Percentiles rank a stretch among this genome's conserved stretches.
Conservation (phyloP, 768 basidiomycete genomes). For the Boletus rubroflammeus region DNA sequence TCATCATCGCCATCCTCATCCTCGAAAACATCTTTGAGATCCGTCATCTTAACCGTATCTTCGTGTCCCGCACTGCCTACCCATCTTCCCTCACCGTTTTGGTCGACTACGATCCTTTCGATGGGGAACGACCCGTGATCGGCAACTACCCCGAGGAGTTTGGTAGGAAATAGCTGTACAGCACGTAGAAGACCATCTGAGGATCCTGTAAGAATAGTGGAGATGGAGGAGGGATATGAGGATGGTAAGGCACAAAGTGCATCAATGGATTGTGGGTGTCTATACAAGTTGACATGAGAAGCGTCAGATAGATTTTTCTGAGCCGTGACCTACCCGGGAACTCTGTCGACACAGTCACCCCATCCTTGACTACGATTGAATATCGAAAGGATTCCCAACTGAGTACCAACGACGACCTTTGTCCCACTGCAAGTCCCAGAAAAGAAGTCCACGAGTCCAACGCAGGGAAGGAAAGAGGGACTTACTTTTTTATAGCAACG, state of each 20-base stretch:
- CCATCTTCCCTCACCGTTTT: constrained; percentile 65
- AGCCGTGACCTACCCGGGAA: constrained; percentile 63
- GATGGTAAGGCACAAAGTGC: constrained; percentile 73
- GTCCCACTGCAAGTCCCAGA: constrained; percentile 44
- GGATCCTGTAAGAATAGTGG: constrained; percentile 82
- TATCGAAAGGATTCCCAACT: constrained; percentile 82
- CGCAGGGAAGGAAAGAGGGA: constrained; percentile 1
- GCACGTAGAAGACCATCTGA: constrained; percentile 89
- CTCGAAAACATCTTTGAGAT: constrained; percentile 73
- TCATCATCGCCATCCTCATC: constrained; percentile 29
- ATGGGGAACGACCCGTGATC: constrained; percentile 93
- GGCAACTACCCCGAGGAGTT: constrained; percentile 83
- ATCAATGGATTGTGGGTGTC: constrained; percentile 90
- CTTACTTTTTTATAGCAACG: constrained; percentile 77
- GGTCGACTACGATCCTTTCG: constrained; percentile 74
- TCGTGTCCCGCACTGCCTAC: constrained; percentile 93
- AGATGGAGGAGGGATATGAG: constrained; percentile 56
- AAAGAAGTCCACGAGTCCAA: background rate
- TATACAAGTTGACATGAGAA: constrained; percentile 31
- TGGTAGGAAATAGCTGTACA: constrained; percentile 83
- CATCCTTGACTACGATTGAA: constrained; percentile 87
- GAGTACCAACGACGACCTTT: constrained; percentile 86
- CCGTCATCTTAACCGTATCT: constrained; percentile 78
- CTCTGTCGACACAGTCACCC: constrained; percentile 88
- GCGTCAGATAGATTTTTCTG: background rate